Evolutionary conservation across 495 filamentous ascomycete species (phyloP), one percentile per base, ranked within the genome.

Genomic region (Friedmanniomyces simplex): DNA sequence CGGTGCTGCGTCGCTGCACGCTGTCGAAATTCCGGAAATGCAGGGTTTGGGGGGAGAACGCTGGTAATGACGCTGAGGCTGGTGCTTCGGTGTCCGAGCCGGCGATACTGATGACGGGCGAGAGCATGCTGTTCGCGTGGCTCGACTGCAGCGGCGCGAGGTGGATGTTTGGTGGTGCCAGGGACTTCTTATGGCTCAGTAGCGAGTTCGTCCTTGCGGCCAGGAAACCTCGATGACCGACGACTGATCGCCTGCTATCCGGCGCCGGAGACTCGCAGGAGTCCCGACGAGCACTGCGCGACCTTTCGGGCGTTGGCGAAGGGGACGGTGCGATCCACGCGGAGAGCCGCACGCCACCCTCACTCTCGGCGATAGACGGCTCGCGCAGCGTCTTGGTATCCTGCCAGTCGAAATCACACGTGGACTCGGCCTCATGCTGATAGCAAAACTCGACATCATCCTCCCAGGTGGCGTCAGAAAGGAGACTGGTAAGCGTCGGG

Each of bases 401-500:
- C 47, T 83, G 78, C 89, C 89, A 96, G 58, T 93, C 86, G 60
- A 90, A 96, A 62, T 96, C 82, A 66, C 87, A 96, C 63, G 89
- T 82, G 1, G 89, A 89, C 69, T 96, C 91, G 8, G 86, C 88
- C 47, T 84, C 88, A 68, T 93, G 82, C 60, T 95, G 87, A 65
- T 96, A 97, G 68, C 85, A 93, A 68, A 87, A 96, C 67, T 96
- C 91, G 63, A 97, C 91, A 63, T 91, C 89, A 43, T 90, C 88
- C 64, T 97, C 91, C 91, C 91, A 97, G 21, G 77, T 84, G 45
- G 82, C 79, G 37, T 82, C 79, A 25, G 78, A 66, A 6, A 66
- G 57, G 8, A 68, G 67, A 58, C 16, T 75, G 66, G 52, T 20
- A 5, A 28, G 3, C 65, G 67, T 32, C 67, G 68, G 67, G 50